phyloP scores from a whole-genome alignment of 2,329 filamentous ascomycete genomes.

The Sclerotinia nivalis region DNA sequence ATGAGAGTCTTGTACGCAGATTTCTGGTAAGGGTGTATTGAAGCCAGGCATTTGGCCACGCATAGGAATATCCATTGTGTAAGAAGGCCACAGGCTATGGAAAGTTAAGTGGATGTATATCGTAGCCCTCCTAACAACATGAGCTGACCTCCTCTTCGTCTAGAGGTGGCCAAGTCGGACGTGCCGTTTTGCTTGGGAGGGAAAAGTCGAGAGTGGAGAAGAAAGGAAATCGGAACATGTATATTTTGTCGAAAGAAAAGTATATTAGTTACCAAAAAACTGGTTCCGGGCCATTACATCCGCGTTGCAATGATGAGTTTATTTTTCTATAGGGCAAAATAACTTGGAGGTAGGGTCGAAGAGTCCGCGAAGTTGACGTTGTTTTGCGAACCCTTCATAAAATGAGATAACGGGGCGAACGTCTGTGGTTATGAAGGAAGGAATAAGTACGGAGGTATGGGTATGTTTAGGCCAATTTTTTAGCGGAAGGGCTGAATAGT shows the following conservation, averaged over 20 bases:
- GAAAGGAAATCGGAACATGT: conserved; percentile 35
- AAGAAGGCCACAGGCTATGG: conserved; percentile 13
- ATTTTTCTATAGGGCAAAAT: not conserved
- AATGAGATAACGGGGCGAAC: conserved; percentile 7
- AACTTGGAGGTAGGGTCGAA: conserved; percentile 23
- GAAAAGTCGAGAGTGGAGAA: conserved; percentile 33
- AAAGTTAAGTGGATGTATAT: conserved; percentile 15
- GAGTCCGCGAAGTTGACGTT: conserved; percentile 5
- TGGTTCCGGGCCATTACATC: not conserved
- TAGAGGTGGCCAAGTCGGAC: conserved; percentile 33
- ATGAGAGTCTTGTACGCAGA: conserved; percentile 46
- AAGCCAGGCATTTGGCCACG: conserved; percentile 29
- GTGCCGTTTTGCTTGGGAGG: conserved; percentile 28
- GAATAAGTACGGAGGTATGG: not conserved
- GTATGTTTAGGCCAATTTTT: conserved; percentile 14
- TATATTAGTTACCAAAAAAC: conserved; percentile 30
- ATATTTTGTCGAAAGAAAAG: conserved; percentile 32
- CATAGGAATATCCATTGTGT: conserved; percentile 48
- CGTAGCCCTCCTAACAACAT: conserved; percentile 9
- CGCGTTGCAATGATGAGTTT: not conserved
- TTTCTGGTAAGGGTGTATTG: conserved; percentile 42
- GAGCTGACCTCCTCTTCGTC: conserved; percentile 17
- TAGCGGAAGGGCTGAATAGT: conserved; percentile 21
- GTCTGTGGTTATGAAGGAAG: conserved; percentile 19
- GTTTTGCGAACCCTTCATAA: conserved; percentile 19